Conservation (phyloP, 345 rosid genomes). For the Gossypium bickii region DNA sequence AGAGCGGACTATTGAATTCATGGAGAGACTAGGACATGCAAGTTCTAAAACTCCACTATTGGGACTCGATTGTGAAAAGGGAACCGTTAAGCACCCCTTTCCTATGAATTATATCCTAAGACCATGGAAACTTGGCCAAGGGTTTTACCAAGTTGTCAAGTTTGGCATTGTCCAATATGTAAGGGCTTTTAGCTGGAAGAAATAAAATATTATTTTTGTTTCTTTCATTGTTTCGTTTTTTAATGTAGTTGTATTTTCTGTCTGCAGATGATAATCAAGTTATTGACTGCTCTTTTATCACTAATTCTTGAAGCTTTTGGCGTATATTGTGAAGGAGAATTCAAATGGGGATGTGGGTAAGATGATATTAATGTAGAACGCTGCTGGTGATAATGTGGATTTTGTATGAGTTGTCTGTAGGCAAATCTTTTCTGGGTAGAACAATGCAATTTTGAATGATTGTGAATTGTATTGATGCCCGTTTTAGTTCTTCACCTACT, state of each 20-base stretch:
- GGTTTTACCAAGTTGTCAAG: slow-evolving; percentile 96
- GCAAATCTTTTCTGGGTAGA: neutral
- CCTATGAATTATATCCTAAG: slow-evolving; percentile 70
- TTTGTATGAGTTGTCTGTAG: neutral
- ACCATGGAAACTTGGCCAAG: slow-evolving; percentile 90
- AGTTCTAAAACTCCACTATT: slow-evolving; percentile 57
- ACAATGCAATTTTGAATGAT: neutral
- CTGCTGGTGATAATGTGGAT: neutral
- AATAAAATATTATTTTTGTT: slow-evolving; percentile 15
- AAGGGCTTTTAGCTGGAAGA: slow-evolving; percentile 36
- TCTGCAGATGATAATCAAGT: slow-evolving; percentile 89
- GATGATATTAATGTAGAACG: slow-evolving; percentile 22
- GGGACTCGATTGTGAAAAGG: slow-evolving; percentile 50
- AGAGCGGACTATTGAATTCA: slow-evolving; percentile 76
- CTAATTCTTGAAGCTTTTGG: slow-evolving; percentile 84
- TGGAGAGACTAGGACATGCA: slow-evolving; percentile 79
- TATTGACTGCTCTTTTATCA: slow-evolving; percentile 72
- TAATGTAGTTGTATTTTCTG: slow-evolving; percentile 17
- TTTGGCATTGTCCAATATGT: slow-evolving; percentile 98
- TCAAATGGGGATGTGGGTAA: slow-evolving; percentile 85
- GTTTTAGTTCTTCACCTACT: neutral
- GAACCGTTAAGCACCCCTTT: slow-evolving; percentile 72
- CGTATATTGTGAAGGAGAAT: slow-evolving; percentile 97
- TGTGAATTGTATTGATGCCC: neutral
- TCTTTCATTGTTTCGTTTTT: slow-evolving; percentile 14